Conservation (phyloP, 2,329 filamentous ascomycete genomes). For the Volutella citrinella region DNA sequence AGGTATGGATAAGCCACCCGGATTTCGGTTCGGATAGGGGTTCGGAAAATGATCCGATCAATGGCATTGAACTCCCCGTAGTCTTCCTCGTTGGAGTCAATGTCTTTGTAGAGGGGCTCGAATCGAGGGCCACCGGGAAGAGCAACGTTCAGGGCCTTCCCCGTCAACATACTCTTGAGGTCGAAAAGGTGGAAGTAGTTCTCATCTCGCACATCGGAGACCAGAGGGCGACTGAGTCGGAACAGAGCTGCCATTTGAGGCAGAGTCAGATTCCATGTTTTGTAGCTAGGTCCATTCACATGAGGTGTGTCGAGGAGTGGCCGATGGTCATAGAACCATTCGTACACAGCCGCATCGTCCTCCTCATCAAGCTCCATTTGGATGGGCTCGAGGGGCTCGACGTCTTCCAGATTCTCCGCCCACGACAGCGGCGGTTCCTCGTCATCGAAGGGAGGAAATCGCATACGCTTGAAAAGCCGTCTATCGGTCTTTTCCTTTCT, state of each 20-base stretch:
- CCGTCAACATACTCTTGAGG: slow-evolving; percentile 88
- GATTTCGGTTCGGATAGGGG: slow-evolving; percentile 92
- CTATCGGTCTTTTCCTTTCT: slow-evolving; percentile 95
- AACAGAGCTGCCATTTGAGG: slow-evolving; percentile 96
- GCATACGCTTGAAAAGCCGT: slow-evolving; percentile 96
- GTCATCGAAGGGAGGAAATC: slow-evolving; percentile 97
- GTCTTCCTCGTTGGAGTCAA: slow-evolving; percentile 97
- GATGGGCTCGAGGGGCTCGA: slow-evolving; percentile 94
- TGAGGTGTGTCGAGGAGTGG: slow-evolving; percentile 88
- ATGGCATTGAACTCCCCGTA: slow-evolving; percentile 99
- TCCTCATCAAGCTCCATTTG: slow-evolving; percentile 97
- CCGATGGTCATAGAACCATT: slow-evolving; percentile 97
- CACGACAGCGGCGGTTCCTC: slow-evolving; percentile 96
- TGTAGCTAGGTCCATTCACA: slow-evolving; percentile 96
- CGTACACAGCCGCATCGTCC: slow-evolving; percentile 85
- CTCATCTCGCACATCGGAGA: slow-evolving; percentile 89
- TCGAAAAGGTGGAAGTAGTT: slow-evolving; percentile 99
- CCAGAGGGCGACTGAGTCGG: slow-evolving; percentile 82
- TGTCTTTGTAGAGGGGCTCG: slow-evolving; percentile 96
- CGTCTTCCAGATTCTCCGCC: slow-evolving; percentile 98
- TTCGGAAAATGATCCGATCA: slow-evolving; percentile 97
- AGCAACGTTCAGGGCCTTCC: slow-evolving; percentile 94
- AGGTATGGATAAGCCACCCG: slow-evolving; percentile 91
- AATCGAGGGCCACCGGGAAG: slow-evolving; percentile 97
- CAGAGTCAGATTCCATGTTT: slow-evolving; percentile 87